phyloP scores from a whole-genome alignment of 2,329 filamentous ascomycete species.

The Pseudogymnoascus sp. region DNA sequence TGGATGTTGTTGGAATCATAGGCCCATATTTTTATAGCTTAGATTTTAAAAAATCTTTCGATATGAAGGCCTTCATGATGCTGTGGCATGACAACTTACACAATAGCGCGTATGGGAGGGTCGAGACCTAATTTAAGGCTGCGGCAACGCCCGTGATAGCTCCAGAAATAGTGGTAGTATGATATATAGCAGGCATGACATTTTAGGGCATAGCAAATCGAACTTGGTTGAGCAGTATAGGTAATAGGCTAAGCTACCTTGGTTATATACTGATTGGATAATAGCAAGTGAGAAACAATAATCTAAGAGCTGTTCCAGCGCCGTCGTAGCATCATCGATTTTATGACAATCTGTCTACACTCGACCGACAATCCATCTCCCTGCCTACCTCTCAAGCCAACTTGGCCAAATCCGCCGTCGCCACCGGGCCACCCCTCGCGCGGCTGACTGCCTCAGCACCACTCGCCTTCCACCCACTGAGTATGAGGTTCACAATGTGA shows the following conservation, averaged over 20 bases:
- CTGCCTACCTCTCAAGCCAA: not conserved
- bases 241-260: not conserved
- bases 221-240: not conserved
- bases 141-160: not conserved
- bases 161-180: not conserved
- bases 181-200: not conserved
- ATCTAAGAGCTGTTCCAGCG: not conserved
- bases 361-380: not conserved
- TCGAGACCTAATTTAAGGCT: not conserved
- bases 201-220: not conserved
- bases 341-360: not conserved
- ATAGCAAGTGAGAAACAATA: not conserved
- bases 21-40: not conserved
- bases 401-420: conserved; percentile 33
- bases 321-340: not conserved
- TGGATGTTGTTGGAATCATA: not conserved
- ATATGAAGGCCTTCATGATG: not conserved
- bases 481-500: conserved; percentile 77
- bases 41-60: not conserved
- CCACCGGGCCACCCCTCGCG: conserved; percentile 46
- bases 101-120: not conserved
- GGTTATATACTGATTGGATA: not conserved
- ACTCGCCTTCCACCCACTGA: conserved; percentile 87
- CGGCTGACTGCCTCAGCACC: conserved; percentile 60
- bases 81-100: not conserved